A percentile compares a stretch with the other conserved stretches of the same genome.
phyloP scores from a whole-genome alignment of 306 rosid genomes.

The Malus fusca region DNA sequence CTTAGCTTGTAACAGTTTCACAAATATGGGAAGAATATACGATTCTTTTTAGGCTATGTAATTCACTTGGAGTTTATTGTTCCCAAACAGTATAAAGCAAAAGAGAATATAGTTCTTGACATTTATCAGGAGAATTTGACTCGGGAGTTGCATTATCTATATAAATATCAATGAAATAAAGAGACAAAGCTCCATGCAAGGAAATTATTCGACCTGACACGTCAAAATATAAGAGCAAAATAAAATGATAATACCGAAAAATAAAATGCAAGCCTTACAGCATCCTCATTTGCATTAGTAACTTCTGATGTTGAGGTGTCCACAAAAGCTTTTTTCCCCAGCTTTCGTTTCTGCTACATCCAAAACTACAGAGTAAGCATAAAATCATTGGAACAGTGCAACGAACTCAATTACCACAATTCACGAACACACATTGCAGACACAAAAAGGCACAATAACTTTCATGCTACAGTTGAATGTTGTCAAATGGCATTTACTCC shows the following conservation, averaged over 20 bases:
- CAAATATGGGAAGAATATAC: neutral
- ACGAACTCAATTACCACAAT: neutral
- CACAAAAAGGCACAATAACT: neutral
- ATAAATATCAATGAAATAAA: neutral
- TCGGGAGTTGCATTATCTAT: neutral
- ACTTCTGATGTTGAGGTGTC: slow-evolving; percentile 42
- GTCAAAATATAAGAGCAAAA: neutral
- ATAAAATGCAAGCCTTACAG: slow-evolving; percentile 19
- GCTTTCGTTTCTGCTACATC: slow-evolving; percentile 30
- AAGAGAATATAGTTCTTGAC: neutral
- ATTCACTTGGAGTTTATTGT: neutral
- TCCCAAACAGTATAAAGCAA: neutral
- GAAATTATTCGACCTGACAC: neutral
- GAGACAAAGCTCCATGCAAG: neutral
- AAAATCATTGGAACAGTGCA: slow-evolving; percentile 2
- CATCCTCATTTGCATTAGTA: slow-evolving; percentile 19
- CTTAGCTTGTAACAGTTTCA: neutral
- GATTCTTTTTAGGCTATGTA: neutral
- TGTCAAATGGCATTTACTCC: neutral
- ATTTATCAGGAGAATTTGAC: neutral
- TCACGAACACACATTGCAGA: neutral
- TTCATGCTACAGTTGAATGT: neutral
- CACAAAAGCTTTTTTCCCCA: slow-evolving; percentile 19
- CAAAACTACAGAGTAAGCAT: slow-evolving; percentile 3
- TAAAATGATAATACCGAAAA: neutral